Conservation (phyloP, 2,329 filamentous ascomycete species). For the Xylariales sp. region DNA sequence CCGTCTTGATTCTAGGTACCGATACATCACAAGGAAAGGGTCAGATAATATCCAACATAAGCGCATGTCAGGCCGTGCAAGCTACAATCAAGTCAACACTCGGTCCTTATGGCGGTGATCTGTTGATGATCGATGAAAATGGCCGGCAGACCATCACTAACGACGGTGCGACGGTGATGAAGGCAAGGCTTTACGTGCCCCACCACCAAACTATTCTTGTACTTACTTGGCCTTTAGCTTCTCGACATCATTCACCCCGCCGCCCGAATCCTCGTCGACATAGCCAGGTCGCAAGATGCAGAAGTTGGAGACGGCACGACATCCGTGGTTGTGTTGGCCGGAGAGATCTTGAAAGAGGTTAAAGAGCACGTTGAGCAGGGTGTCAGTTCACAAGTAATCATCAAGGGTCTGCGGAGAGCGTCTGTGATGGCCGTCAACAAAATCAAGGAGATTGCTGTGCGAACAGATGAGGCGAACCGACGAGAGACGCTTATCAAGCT, state of each 20-base stretch:
- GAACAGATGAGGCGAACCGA: conserved; percentile 83
- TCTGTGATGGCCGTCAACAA: conserved; percentile 95
- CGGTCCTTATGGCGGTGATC: conserved; percentile 94
- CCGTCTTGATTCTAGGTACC: conserved; percentile 72
- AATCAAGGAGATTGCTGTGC: conserved; percentile 95
- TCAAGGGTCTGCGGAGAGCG: conserved; percentile 92
- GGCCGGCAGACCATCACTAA: conserved; percentile 98
- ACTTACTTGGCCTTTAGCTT: conserved; percentile 65
- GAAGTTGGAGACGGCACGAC: conserved; percentile 99
- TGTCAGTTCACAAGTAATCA: conserved; percentile 95
- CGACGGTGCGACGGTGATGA: conserved; percentile 99
- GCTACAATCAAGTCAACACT: conserved; percentile 95
- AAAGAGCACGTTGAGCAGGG: conserved; percentile 97
- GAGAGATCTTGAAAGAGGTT: conserved; percentile 96
- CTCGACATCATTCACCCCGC: conserved; percentile 99
- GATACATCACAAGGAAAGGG: conserved; percentile 97
- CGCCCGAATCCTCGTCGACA: conserved; percentile 96
- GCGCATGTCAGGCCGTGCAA: conserved; percentile 96
- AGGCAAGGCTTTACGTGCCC: conserved; percentile 65
- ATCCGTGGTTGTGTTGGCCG: conserved; percentile 96
- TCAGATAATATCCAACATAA: conserved; percentile 97
- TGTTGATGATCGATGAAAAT: conserved; percentile 95
- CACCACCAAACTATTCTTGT: conserved; percentile 23
- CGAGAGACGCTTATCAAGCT: conserved; percentile 90
- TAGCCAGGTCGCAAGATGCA: conserved; percentile 97